phyloP scores from a whole-genome alignment of 495 filamentous ascomycete genomes.

The Neurospora intermedia region DNA sequence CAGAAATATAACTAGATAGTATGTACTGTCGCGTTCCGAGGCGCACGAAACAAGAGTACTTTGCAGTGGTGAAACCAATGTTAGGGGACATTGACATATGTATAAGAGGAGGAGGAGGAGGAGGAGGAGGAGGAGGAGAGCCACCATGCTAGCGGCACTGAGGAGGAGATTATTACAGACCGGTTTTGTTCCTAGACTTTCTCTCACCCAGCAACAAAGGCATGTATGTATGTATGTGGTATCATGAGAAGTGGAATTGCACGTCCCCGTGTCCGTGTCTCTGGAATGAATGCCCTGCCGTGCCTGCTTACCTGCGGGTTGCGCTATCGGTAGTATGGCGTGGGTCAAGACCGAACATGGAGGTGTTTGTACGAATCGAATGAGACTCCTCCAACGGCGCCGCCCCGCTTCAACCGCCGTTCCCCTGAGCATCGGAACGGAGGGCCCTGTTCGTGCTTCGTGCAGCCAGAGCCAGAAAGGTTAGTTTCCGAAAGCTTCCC shows the following conservation, averaged over 20 bases:
- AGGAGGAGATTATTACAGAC: background rate
- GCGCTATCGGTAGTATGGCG: background rate
- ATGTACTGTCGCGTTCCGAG: constrained; percentile 11
- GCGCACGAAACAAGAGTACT: constrained; percentile 16
- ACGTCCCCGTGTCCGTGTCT: background rate
- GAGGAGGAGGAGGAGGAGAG: background rate
- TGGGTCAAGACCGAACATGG: background rate
- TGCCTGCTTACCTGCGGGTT: background rate
- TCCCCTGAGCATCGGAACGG: background rate
- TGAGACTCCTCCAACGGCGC: background rate
- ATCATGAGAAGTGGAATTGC: no score
- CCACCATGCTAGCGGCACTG: background rate
- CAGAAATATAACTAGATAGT: constrained; percentile 4
- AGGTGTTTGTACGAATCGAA: background rate
- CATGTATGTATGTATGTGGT: background rate
- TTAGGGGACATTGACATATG: background rate
- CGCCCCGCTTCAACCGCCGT: background rate
- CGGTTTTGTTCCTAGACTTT: background rate
- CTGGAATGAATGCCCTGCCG: background rate
- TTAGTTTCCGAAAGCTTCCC: background rate
- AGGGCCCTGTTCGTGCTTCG: background rate
- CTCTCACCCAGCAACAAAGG: background rate
- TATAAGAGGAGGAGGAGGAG: background rate
- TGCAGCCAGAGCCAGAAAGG: background rate
- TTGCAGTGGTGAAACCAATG: constrained; percentile 14